Evolutionary conservation across 2,329 filamentous ascomycete species (phyloP), one percentile per base, ranked within the genome.

Genomic region (Stachybotrys chartarum): DNA sequence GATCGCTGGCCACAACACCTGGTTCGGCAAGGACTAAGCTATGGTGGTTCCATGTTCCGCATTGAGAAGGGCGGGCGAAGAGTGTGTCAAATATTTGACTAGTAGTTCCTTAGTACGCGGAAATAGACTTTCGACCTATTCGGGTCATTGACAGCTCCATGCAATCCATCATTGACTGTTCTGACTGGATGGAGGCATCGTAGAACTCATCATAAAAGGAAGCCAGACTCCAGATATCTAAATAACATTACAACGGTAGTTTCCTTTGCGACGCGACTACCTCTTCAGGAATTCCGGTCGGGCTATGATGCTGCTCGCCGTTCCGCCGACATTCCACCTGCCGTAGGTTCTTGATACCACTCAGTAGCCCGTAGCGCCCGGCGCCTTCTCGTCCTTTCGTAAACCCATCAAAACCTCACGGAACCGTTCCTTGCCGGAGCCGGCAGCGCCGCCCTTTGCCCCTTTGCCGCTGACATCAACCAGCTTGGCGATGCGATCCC

Each of bases 401-500:
- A 99, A 75, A 71, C 85, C 92, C 64, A 92, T 74, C 66, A 99
- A 77, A 68, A 97, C 68, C 75, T 97, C 93, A 62, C 94, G 86
- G 82, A 99, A 97, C 61, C 91, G 90, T 72, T 95, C 91, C 82
- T 99, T 99, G 65, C 93, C 92, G 58, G 90, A 95, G 50, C 92
- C 93, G 58, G 85, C 86, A 48, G 90, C 91, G 67, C 92, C 93
- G 56, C 93, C 92, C 73, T 86, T 89, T 57, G 83, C 77, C 14
- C 93, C 91, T 77, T 97, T 99, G 59, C 94, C 94, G 66, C 91
- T 97, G 61, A 99, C 75, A 73, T 99, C 94, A n/a, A 97, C 92
- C 64, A 99, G 74, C 78, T 97, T 99, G 30, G 92, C 88, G 68
- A 99, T 97, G 63, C 94, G 87, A 77, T 99, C 94, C 94, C 94